phyloP scores from a whole-genome alignment of 2,329 filamentous ascomycete genomes.

The Macrophomina tecta region DNA sequence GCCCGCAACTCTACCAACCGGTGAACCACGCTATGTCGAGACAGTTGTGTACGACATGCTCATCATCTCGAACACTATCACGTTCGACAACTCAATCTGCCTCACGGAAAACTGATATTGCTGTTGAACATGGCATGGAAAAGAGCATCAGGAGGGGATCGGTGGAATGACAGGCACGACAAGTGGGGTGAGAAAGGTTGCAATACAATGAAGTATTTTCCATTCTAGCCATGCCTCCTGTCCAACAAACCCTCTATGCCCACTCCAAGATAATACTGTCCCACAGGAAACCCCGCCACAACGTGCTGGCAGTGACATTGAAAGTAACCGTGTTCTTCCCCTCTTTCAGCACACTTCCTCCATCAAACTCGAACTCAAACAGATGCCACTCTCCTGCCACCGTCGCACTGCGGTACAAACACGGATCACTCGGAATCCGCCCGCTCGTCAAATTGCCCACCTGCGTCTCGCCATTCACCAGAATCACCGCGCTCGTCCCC shows the following conservation, averaged over 20 bases:
- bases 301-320: slow-evolving; percentile 42
- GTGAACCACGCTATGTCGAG: background rate
- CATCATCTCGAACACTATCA: background rate
- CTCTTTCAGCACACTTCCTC: slow-evolving; percentile 36
- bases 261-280: slow-evolving; percentile 50
- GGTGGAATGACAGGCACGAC: background rate
- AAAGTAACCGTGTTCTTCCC: slow-evolving; percentile 48
- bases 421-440: slow-evolving; percentile 51
- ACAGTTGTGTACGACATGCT: background rate
- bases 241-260: slow-evolving; percentile 13
- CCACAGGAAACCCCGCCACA: slow-evolving; percentile 52
- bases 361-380: slow-evolving; percentile 49
- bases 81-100: background rate
- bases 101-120: background rate
- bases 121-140: too few relatives aligned
- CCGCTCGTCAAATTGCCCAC: slow-evolving; percentile 50
- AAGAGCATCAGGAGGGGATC: too few relatives aligned
- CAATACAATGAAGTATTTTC: background rate
- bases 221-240: background rate
- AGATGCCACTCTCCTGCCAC: slow-evolving; percentile 56
- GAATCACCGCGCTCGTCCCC: slow-evolving; percentile 49
- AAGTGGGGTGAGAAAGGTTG: background rate
- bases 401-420: slow-evolving; percentile 56
- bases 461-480: slow-evolving; percentile 46
- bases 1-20: background rate